Conservation (phyloP, 2,329 filamentous ascomycete genomes). For the Paecilomyces formosus region DNA sequence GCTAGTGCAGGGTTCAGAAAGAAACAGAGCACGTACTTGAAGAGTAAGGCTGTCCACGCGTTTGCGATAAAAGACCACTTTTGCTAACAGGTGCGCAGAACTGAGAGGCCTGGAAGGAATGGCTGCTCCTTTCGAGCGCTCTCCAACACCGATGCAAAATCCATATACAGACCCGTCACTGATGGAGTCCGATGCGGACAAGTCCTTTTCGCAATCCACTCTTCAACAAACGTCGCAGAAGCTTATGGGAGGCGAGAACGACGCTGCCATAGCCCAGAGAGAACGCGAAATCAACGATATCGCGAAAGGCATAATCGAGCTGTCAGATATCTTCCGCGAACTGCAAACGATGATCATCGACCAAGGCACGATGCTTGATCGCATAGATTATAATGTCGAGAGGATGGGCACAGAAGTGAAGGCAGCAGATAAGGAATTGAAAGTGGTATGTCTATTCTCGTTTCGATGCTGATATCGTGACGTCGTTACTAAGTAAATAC, state of each 20-base stretch:
- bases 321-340: conserved; percentile 94
- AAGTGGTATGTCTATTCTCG: conserved; percentile 47
- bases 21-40: conserved; percentile 93
- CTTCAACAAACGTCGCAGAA: conserved; percentile 68
- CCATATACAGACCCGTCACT: conserved; percentile 79
- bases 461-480: not conserved
- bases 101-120: conserved; percentile 64
- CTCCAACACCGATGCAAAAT: conserved; percentile 47
- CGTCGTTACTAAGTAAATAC: not conserved
- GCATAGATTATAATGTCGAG: conserved; percentile 98
- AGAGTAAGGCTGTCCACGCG: conserved; percentile 55
- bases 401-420: conserved; percentile 91
- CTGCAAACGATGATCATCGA: conserved; percentile 93
- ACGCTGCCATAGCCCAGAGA: conserved; percentile 78
- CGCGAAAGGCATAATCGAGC: conserved; percentile 92
- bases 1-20: conserved; percentile 88
- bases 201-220: conserved; percentile 82
- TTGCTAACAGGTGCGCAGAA: conserved; percentile 43
- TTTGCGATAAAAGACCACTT: conserved; percentile 1
- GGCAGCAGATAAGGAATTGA: conserved; percentile 84
- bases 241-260: conserved; percentile 52
- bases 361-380: conserved; percentile 82
- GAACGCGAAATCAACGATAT: conserved; percentile 98
- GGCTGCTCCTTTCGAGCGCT: conserved; percentile 44
- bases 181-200: conserved; percentile 88